Conservation (phyloP, 1,139 yeast genomes). For the Wickerhamomyces sp. region DNA sequence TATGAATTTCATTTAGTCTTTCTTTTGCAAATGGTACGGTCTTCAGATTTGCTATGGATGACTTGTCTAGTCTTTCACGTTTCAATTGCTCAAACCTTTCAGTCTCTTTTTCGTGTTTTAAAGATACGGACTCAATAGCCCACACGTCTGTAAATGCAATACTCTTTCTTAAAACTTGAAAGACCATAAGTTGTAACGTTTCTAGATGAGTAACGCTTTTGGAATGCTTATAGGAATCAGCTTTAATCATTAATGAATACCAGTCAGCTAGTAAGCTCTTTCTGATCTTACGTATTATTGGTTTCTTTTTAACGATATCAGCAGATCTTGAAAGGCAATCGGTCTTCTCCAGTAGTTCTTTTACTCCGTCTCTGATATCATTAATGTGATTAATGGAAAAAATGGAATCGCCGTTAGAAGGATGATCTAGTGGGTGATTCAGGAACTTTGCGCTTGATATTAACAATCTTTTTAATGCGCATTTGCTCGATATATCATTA, state of each 20-base stretch:
- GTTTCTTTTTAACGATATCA: constrained; percentile 66
- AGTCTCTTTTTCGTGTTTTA: constrained; percentile 22
- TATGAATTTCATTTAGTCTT: constrained; percentile 72
- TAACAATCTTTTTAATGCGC: constrained; percentile 58
- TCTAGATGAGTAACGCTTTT: constrained; percentile 63
- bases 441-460: constrained; percentile 75
- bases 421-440: constrained; percentile 56
- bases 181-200: constrained; percentile 65
- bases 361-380: constrained; percentile 77
- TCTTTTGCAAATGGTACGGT: constrained; percentile 66
- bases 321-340: constrained; percentile 84
- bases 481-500: constrained; percentile 18
- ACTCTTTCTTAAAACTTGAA: constrained; percentile 71
- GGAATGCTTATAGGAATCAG: constrained; percentile 77
- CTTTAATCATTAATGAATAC: constrained; percentile 82
- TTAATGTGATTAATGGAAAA: constrained; percentile 39
- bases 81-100: constrained; percentile 2
- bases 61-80: constrained; percentile 8
- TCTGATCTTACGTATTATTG: constrained; percentile 67
- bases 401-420: constrained; percentile 22
- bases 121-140: constrained; percentile 50
- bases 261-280: constrained; percentile 85
- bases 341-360: constrained; percentile 68
- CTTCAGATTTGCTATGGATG: constrained; percentile 28
- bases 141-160: constrained; percentile 70